Percentiles rank a stretch among this genome's conserved stretches.
These are phyloP conservation scores for Barnettozyma populi DNA, from an alignment of 805 yeast species.

Conservation along the genomic window DNA sequence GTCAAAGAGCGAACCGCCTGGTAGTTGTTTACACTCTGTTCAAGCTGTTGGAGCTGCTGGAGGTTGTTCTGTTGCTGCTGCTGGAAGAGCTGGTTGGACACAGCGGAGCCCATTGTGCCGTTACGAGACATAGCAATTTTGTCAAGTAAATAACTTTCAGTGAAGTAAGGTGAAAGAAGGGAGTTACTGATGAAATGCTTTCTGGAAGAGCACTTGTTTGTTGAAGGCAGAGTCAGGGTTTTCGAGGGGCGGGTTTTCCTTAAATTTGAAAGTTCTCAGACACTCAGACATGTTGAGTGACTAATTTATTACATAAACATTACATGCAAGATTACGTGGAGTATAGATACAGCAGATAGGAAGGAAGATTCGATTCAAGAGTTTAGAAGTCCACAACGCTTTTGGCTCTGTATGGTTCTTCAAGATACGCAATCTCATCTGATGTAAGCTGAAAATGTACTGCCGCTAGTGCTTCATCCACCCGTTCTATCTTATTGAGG, in stretches of 20 bases:
- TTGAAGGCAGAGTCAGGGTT: neutral
- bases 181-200: neutral
- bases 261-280: neutral
- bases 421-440: no score
- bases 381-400: neutral
- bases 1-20: constrained; percentile 40
- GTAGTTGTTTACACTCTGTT: constrained; percentile 31
- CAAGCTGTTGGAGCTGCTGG: constrained; percentile 40
- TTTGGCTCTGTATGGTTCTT: neutral
- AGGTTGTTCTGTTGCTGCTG: constrained; percentile 40
- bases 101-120: constrained; percentile 32
- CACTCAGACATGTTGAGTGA: neutral
- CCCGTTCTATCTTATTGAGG: no score
- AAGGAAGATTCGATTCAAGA: no score
- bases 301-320: neutral
- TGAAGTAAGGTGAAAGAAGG: neutral
- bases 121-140: constrained; percentile 26
- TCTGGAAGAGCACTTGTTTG: neutral
- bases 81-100: constrained; percentile 34
- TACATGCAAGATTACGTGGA: neutral
- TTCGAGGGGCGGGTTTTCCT: neutral
- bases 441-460: no score
- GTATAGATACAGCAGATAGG: no score
- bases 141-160: neutral
- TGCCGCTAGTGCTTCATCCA: no score